Evolutionary conservation across 202 grass and related monocot genomes (phyloP).

Genomic region (Eragrostis tef): DNA sequence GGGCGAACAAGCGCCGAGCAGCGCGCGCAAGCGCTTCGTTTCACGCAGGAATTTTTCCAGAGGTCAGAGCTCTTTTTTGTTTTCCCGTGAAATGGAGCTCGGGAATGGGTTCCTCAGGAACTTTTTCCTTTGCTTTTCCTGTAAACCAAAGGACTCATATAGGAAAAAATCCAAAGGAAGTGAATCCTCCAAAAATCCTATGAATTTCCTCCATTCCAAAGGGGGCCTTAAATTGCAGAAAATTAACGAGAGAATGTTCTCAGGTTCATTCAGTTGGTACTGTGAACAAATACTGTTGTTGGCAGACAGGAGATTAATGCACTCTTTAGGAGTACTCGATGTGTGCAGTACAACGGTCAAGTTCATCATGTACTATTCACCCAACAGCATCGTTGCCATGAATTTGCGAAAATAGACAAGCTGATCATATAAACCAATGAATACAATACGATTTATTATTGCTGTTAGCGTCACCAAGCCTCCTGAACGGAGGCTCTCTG

Average conservation of each 20-base stretch:
- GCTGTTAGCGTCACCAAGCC: slow-evolving; percentile 40
- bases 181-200: no score
- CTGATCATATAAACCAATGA: slow-evolving; percentile 35
- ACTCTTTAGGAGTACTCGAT: neutral
- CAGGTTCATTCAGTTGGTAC: neutral
- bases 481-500: slow-evolving; percentile 47
- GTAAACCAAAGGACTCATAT: no score
- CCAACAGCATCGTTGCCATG: neutral
- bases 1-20: no score
- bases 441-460: slow-evolving; percentile 47
- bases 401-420: neutral
- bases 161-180: no score
- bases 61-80: no score
- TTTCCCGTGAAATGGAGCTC: no score
- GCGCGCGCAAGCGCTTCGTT: no score
- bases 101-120: no score
- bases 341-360: neutral
- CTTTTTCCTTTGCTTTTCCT: no score
- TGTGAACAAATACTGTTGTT: neutral
- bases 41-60: no score
- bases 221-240: neutral
- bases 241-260: neutral
- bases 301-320: neutral
- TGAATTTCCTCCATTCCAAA: no score
- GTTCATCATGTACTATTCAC: neutral